Conservation (phyloP, 352 stramenopile genomes). For the Pythium myriotylum region DNA sequence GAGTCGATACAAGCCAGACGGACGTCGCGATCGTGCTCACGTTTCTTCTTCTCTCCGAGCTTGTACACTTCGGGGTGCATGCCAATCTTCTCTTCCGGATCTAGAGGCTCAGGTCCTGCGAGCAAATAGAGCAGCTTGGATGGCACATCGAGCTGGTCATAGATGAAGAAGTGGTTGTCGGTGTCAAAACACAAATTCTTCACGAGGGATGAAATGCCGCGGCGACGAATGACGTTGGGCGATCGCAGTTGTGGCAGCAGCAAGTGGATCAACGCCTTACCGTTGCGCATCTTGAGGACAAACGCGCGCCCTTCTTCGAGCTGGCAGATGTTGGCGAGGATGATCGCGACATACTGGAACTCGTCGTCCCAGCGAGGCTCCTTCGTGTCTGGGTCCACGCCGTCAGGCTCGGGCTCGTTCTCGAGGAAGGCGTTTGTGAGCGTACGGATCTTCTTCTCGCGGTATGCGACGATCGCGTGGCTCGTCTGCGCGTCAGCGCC, state of each 20-base stretch:
- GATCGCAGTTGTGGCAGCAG: conserved; percentile 81
- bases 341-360: conserved; percentile 88
- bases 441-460: conserved; percentile 82
- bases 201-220: conserved; percentile 61
- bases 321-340: conserved; percentile 85
- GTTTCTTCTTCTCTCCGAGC: conserved; percentile 82
- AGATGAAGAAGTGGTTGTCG: conserved; percentile 89
- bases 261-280: conserved; percentile 61
- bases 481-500: conserved; percentile 56
- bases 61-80: conserved; percentile 81
- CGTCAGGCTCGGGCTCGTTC: conserved; percentile 74
- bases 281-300: conserved; percentile 70
- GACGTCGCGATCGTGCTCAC: conserved; percentile 74
- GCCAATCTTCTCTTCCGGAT: conserved; percentile 78
- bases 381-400: conserved; percentile 62
- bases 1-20: conserved; percentile 74
- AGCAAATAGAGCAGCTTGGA: conserved; percentile 81
- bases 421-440: conserved; percentile 76
- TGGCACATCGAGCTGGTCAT: conserved; percentile 82
- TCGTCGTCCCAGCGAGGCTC: conserved; percentile 88
- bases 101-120: conserved; percentile 70
- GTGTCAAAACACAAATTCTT: conserved; percentile 90
- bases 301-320: conserved; percentile 80
- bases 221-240: conserved; percentile 79
- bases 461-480: conserved; percentile 49